Base-by-base conservation (phyloP, 1,284 basidiomycete species). In the Apiotrichum laibachii region DNA sequence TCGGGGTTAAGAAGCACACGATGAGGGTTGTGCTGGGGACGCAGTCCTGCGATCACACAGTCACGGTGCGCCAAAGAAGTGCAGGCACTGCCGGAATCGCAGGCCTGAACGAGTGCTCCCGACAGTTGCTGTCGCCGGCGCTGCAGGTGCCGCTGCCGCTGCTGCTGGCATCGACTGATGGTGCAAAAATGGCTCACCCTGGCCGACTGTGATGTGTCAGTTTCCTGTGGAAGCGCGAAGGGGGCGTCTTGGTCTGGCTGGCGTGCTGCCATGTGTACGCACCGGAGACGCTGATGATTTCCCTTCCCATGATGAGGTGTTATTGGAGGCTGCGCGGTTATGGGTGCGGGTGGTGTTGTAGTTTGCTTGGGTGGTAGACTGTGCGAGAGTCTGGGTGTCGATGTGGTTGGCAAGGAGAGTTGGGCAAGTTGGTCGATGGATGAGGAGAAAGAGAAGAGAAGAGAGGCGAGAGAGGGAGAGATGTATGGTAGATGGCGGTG, bases 251-350 rank as follows among this genome's bases (percentile, higher is more conserved):
- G 26, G 26, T 31, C 40, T 18, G 40, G 40, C 40, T 42, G 40
- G 16, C n/a, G 11, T n/a, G 40, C 3, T 18, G 40, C 18, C 16
- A 8, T 18, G 40, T 8, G 40, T 42, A 64, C 71, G 48, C 53
- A 74, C 72, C 72, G 19, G 72, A 68, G 19, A 74, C 66, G 56
- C 61, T 72, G 64, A 74, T 68, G 58, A 74, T 74, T 61, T 74
- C 72, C 63, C 72, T 63, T 52, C 72, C 72, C 72, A 74, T 74
- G 42, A 37, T 65, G 33, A 8, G 26, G 7, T 44, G 21, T 22
- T 34, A 31, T 22, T 34, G 21, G 19, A 31, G 34, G 21, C 22
- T 22, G 56, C 22, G 31, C 42, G 33, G 33, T 50, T 13, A 7
- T 10, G 19, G 10, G 48, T 19, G 46, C 31, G 31, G 35, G 26